phyloP scores from a whole-genome alignment of 306 rosid genomes.

The Dryas drummondii region DNA sequence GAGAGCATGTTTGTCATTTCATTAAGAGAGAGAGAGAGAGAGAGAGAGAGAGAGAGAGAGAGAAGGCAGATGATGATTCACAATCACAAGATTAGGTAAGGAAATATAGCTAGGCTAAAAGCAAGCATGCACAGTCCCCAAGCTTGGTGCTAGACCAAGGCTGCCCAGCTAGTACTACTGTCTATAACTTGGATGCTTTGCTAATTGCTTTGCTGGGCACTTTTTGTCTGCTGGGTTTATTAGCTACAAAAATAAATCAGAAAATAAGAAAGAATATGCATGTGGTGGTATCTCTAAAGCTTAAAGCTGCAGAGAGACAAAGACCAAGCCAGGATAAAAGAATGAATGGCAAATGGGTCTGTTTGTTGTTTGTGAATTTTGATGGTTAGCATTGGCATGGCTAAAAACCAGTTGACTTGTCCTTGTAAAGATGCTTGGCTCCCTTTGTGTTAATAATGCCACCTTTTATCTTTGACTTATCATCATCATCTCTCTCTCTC shows the following conservation, averaged over 20 bases:
- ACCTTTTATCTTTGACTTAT: constrained; percentile 52
- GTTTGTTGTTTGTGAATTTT: constrained; percentile 22
- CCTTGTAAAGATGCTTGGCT: constrained; percentile 35
- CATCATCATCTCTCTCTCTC: constrained; percentile 6
- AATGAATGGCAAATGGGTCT: background rate
- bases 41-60: no score
- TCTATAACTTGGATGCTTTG: constrained; percentile 21
- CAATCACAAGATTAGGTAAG: background rate
- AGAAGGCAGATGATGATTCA: background rate
- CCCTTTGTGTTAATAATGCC: constrained; percentile 34
- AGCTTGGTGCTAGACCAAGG: background rate
- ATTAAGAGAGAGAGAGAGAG: no score
- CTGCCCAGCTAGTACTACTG: background rate
- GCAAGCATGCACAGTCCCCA: no score
- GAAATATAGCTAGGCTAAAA: no score
- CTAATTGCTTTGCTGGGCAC: constrained; percentile 29
- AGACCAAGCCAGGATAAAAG: constrained; percentile 17
- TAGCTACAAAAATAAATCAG: background rate
- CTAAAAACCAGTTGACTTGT: constrained; percentile 53
- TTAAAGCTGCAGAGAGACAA: constrained; percentile 38
- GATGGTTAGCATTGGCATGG: constrained; percentile 28
- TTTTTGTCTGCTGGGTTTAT: constrained; percentile 40
- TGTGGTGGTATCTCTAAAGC: constrained; percentile 38
- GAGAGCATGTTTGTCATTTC: constrained; percentile 29
- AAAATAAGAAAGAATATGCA: background rate